Base-by-base conservation (phyloP, 2,329 filamentous ascomycete genomes). In the Aspergillus sp. region DNA sequence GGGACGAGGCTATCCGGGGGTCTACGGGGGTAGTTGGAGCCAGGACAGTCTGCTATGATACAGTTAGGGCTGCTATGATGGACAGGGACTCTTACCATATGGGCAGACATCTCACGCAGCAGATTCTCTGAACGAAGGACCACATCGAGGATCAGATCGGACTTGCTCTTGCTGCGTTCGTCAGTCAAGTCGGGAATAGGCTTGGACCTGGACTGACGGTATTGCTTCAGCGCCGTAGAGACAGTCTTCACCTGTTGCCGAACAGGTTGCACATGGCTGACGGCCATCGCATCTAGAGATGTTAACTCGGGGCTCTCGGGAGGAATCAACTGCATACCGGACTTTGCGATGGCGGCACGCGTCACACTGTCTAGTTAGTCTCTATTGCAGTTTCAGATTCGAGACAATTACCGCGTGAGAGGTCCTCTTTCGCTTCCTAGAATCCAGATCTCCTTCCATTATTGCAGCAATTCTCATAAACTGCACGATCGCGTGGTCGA, bases 121-220 rank as follows among this genome's bases (percentile, higher is more conserved):
- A 77, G 70, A 51, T 70, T 75, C 61, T 83, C 81, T 19, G 82
- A 75, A 13, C 80, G 72, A 1, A 82, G 63, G 3, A 81, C 78
- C 5, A 80, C 79, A 57, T 82, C 80, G 3, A 83, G 73, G 20
- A 83, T 82, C 47, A 82, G 68, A 57, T 83, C 81, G 44, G 76
- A 81, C 63, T 83, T 83, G 30, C 79, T 79, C 58, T 80, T 73
- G 46, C 76, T 80, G 33, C 1, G 20, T 4, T 30, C 27, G 1
- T 41, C 39, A n/a, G 20, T 20, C 24, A 19, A 8, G 39, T 41
- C n/a, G 4, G 39, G 8, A n/a, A 15, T 13, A 7, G 8, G 5
- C 13, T 8, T 17, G n/a, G 19, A 34, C 24, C 5, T 9, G 27
- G 40, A 64, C 67, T 45, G 40, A 70, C 70, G 69, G 63, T 44